Evolutionary conservation across 257 asterid species (phyloP).

Genomic region (Penstemon barbatus): DNA sequence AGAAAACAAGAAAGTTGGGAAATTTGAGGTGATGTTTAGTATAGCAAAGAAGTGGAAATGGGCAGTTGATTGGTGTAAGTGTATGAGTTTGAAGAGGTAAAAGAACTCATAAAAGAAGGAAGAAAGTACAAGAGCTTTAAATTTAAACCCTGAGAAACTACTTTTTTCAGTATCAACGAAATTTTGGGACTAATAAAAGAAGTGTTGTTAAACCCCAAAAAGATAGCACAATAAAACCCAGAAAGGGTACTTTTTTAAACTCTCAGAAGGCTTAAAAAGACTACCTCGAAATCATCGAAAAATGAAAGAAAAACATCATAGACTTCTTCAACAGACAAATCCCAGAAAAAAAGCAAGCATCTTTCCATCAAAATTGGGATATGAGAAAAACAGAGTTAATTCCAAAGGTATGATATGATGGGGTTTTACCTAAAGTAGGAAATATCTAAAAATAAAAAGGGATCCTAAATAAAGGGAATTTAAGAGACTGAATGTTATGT

Average conservation of each 20-base stretch:
- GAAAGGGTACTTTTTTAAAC: background rate
- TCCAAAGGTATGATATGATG: background rate
- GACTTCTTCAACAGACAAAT: conserved; percentile 16
- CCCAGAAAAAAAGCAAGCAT: conserved; percentile 10
- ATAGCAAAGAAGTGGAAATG: conserved; percentile 25
- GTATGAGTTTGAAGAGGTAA: conserved; percentile 16
- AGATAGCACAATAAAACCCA: conserved; percentile 18
- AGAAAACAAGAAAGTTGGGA: conserved; percentile 5
- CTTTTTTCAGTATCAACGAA: conserved; percentile 25
- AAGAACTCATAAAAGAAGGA: background rate
- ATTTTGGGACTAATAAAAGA: conserved; percentile 17
- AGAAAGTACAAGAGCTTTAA: conserved; percentile 41
- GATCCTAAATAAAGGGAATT: conserved; percentile 28
- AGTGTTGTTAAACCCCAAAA: conserved; percentile 30
- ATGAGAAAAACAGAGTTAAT: conserved; percentile 5
- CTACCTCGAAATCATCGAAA: conserved; percentile 35
- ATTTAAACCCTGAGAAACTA: conserved; percentile 54
- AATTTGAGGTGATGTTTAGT: background rate
- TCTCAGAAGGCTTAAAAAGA: background rate
- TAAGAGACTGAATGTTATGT: conserved; percentile 6
- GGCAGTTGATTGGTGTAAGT: conserved; percentile 27
- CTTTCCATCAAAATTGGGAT: conserved; percentile 15
- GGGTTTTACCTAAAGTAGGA: conserved; percentile 19
- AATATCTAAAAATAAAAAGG: conserved; percentile 34
- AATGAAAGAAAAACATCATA: conserved; percentile 23